phyloP scores from a whole-genome alignment of 2,329 filamentous ascomycete species.

The Colletotrichum sp. region DNA sequence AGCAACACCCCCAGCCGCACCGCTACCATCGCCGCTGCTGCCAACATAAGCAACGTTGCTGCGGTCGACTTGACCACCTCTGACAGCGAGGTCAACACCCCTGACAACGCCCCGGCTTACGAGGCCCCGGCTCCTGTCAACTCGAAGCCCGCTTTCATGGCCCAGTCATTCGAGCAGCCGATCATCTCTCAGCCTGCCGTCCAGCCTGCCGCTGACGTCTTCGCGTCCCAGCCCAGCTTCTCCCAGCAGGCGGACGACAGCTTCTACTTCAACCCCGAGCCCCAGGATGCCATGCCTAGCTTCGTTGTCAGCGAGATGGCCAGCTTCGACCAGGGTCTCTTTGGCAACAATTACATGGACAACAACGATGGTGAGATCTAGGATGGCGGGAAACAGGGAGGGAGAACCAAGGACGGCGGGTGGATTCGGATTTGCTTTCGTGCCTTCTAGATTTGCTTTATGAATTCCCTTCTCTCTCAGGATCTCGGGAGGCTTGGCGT shows the following conservation, averaged over 20 bases:
- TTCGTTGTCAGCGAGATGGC: neutral
- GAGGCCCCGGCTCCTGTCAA: constrained; percentile 2
- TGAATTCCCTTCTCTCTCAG: neutral
- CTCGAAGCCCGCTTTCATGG: neutral
- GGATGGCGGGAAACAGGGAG: neutral
- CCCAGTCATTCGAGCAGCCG: neutral
- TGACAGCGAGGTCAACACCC: constrained; percentile 23
- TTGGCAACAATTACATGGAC: constrained; percentile 24
- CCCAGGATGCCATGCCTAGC: neutral
- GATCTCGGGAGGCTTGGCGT: neutral
- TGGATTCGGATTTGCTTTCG: neutral
- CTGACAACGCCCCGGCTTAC: constrained; percentile 1
- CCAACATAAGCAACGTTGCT: constrained; percentile 7
- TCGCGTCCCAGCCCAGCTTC: neutral
- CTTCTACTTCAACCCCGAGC: neutral
- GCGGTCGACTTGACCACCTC: constrained; percentile 22
- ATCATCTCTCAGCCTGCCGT: neutral
- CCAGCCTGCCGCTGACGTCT: neutral
- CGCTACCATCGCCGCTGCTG: constrained; percentile 21
- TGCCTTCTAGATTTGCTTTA: neutral
- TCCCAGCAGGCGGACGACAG: neutral
- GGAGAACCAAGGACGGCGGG: neutral
- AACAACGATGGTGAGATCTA: constrained; percentile 41
- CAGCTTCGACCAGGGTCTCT: neutral
- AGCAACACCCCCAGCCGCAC: constrained; percentile 17